Conservation (phyloP, 2,329 filamentous ascomycete species). For the Cadophora luteo-olivacea region DNA sequence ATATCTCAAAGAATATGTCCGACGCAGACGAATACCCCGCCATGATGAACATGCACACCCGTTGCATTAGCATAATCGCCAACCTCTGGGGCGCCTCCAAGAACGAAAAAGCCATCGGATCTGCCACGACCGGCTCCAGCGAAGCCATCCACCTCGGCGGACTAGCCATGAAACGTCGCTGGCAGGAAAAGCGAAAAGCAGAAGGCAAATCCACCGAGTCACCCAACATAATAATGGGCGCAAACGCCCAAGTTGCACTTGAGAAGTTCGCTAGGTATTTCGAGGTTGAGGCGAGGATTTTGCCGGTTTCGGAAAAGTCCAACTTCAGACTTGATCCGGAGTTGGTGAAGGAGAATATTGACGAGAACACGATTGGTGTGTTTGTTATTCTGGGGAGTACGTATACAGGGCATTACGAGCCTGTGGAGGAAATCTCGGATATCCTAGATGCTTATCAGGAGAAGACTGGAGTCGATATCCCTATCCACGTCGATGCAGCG, state of each 20-base stretch:
- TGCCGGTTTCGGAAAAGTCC: slow-evolving; percentile 67
- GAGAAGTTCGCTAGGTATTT: slow-evolving; percentile 79
- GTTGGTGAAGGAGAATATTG: slow-evolving; percentile 69
- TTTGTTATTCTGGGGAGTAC: slow-evolving; percentile 76
- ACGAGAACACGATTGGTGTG: slow-evolving; percentile 80
- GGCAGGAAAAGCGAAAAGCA: slow-evolving; percentile 67
- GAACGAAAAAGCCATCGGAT: slow-evolving; percentile 69
- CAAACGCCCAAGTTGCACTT: slow-evolving; percentile 75
- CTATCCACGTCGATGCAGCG: slow-evolving; percentile 71
- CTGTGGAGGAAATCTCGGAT: slow-evolving; percentile 70
- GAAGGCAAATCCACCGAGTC: slow-evolving; percentile 67
- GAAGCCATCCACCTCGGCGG: slow-evolving; percentile 76
- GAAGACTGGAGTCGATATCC: slow-evolving; percentile 67
- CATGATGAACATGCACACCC: slow-evolving; percentile 65
- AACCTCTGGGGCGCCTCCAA: slow-evolving; percentile 69
- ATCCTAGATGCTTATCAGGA: slow-evolving; percentile 68
- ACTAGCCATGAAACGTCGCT: slow-evolving; percentile 76
- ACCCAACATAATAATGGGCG: slow-evolving; percentile 78
- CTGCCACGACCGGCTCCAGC: slow-evolving; percentile 73
- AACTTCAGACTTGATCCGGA: slow-evolving; percentile 68
- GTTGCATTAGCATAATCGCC: slow-evolving; percentile 73
- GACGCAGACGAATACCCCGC: slow-evolving; percentile 72
- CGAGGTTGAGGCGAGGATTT: slow-evolving; percentile 71
- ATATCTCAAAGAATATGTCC: slow-evolving; percentile 74
- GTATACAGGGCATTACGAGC: slow-evolving; percentile 77